Conservation (phyloP, 2,329 filamentous ascomycete species). For the Claviceps pazoutovae region DNA sequence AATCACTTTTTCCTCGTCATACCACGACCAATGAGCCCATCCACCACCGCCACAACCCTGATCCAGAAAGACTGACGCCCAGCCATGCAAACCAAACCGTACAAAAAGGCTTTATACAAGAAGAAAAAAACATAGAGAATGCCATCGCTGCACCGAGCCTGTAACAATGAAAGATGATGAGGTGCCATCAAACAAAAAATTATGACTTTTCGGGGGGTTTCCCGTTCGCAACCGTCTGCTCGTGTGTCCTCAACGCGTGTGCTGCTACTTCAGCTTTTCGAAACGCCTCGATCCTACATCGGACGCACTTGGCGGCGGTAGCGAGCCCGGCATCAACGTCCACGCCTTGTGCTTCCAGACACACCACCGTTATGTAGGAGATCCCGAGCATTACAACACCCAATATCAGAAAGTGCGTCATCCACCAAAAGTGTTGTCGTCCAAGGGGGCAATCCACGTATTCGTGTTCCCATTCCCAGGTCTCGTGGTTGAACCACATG, state of each 20-base stretch:
- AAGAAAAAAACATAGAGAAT: not conserved
- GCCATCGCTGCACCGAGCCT: not conserved
- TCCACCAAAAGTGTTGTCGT: constrained; percentile 89
- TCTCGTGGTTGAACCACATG: constrained; percentile 68
- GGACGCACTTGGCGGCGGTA: constrained; percentile 9
- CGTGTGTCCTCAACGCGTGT: not conserved
- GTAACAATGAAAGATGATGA: not conserved
- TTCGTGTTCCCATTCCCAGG: constrained; percentile 68
- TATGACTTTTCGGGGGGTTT: constrained; percentile 10
- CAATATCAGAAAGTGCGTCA: constrained; percentile 62
- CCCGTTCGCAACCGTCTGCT: constrained; percentile 7
- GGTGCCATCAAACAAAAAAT: not conserved
- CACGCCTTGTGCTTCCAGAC: constrained; percentile 17
- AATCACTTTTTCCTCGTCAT: not conserved
- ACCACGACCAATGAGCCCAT: not conserved
- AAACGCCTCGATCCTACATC: constrained; percentile 5
- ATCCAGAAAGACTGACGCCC: not conserved
- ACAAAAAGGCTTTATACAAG: not conserved
- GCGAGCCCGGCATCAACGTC: constrained; percentile 20
- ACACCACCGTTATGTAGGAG: constrained; percentile 12
- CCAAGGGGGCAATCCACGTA: constrained; percentile 69
- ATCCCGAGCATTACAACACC: constrained; percentile 22
- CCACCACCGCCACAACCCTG: not conserved
- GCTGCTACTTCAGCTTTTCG: not conserved
- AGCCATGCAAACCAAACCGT: not conserved